Evolutionary conservation across 2,329 filamentous ascomycete genomes (phyloP), one percentile per base, ranked within the genome.

Genomic region (Exophiala sideris): DNA sequence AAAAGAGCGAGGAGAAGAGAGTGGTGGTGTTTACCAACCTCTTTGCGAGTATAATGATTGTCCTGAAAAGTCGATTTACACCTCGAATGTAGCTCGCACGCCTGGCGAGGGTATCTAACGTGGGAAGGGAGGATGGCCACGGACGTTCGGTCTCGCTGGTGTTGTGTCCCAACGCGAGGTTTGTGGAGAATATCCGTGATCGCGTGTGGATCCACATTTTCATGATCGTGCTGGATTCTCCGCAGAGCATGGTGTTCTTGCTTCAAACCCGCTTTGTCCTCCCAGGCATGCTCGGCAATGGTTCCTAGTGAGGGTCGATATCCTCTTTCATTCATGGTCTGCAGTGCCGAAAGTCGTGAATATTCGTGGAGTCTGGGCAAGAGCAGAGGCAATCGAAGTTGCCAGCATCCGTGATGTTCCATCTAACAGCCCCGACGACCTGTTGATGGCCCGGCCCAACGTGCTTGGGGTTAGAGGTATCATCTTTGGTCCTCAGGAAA

Each of bases 191-290:
- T 44, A 24, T 44, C 20, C 11, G 12, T 44, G 21, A 44, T 44
- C 18, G 24, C 41, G 41, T 20, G 41, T 44, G 21, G 41, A 44
- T 44, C 41, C n/a, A 44, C 18, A 44, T 44, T 44, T 44, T 44
- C 41, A n/a, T n/a, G 12, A 44, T 44, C 41, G 41, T 14, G 41
- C 11, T 14, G 20, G 41, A 24, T 12, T 29, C 41, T 44, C 21
- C 20, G 11, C 21, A 44, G 41, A 32, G 41, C 8, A 32, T 12
- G 18, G 20, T 32, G 11, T 44, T 44, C 21, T 44, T 29, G 21
- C 20, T 24, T 44, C n/a, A 29, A 32, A 24, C 20, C 41, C 5
- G 12, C 21, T 16, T n/a, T 44, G 29, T 32, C 41, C 18, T 44
- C 41, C 21, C 8, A 29, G 20, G 20, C 1, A 44, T 44, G 5